Percentiles rank a stretch among this genome's conserved stretches.
Conservation (phyloP, 2,329 filamentous ascomycete genomes). For the Amesomyces nigricolor region DNA sequence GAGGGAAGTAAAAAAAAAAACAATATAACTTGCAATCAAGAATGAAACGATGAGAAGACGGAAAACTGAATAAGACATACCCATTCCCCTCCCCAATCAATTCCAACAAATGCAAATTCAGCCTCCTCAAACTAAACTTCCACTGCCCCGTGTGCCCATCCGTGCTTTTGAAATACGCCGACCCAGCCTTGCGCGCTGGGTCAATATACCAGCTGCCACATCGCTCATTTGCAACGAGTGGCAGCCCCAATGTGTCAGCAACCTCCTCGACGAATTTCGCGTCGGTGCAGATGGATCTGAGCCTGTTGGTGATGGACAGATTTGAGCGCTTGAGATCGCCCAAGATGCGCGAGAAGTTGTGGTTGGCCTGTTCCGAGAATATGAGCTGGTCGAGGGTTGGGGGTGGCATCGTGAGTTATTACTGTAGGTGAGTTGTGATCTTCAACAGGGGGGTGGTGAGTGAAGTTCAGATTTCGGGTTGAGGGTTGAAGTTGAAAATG, state of each 20-base stretch:
- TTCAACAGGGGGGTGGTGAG: background rate
- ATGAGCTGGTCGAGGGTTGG: slow-evolving; percentile 40
- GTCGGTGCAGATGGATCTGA: slow-evolving; percentile 72
- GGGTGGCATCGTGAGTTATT: slow-evolving; percentile 22
- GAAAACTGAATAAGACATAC: slow-evolving; percentile 33
- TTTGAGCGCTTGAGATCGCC: slow-evolving; percentile 69
- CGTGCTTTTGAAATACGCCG: slow-evolving; percentile 95
- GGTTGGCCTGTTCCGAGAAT: slow-evolving; percentile 48
- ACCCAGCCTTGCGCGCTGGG: slow-evolving; percentile 58
- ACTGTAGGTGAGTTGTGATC: background rate
- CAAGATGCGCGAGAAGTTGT: slow-evolving; percentile 65
- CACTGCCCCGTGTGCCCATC: slow-evolving; percentile 90
- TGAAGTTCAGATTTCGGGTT: background rate
- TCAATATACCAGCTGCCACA: slow-evolving; percentile 94
- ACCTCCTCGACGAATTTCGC: slow-evolving; percentile 66
- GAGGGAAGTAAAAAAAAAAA: background rate
- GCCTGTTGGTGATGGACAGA: slow-evolving; percentile 73
- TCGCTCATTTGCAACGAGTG: slow-evolving; percentile 85
- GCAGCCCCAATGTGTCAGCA: slow-evolving; percentile 51
- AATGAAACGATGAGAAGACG: slow-evolving; percentile 11
- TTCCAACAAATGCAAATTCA: slow-evolving; percentile 77
- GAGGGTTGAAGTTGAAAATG: too few species aligned
- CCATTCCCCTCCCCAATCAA: slow-evolving; percentile 63
- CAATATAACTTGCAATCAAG: background rate
- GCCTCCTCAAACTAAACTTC: slow-evolving; percentile 76